These are phyloP conservation scores for Podospora comata DNA, from an alignment of 495 filamentous ascomycete genomes.

Conservation along the genomic window DNA sequence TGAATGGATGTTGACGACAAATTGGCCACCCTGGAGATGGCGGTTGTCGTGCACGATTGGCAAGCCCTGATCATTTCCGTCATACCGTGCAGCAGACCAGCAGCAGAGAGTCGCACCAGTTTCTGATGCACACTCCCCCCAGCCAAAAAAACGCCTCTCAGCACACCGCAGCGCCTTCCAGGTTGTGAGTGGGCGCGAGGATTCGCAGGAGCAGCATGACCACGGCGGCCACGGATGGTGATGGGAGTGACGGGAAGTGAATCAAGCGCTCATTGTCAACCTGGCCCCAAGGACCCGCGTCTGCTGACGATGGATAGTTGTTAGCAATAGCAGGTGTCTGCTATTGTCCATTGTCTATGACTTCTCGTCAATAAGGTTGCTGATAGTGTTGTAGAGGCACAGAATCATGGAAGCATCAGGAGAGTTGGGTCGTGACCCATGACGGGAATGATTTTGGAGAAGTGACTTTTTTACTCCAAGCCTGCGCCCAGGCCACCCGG, in stretches of 20 bases:
- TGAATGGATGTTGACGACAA: conserved; percentile 6
- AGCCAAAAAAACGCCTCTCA: conserved; percentile 4
- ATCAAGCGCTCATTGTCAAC: conserved; percentile 1
- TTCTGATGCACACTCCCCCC: conserved; percentile 14
- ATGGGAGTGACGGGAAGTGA: too few relatives aligned
- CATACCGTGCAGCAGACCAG: conserved; percentile 14
- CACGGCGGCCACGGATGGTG: not conserved
- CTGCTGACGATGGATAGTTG: too few relatives aligned
- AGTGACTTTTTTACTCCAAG: not conserved
- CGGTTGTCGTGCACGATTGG: conserved; percentile 15
- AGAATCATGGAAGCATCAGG: too few relatives aligned
- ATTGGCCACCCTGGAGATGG: conserved; percentile 11
- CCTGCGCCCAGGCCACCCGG: conserved; percentile 12
- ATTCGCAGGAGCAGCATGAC: conserved; percentile 7
- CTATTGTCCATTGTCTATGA: too few relatives aligned
- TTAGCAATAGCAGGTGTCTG: too few relatives aligned
- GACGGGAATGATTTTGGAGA: too few relatives aligned
- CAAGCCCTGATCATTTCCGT: conserved; percentile 33
- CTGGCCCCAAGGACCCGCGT: not conserved
- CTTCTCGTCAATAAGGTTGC: too few relatives aligned
- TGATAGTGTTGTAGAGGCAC: too few relatives aligned
- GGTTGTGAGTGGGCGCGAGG: conserved; percentile 5
- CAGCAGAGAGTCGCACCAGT: conserved; percentile 20
- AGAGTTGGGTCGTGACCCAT: too few relatives aligned
- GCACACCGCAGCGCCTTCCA: not conserved